Conservation (phyloP, 768 basidiomycete species). For the Suillus variegatus region DNA sequence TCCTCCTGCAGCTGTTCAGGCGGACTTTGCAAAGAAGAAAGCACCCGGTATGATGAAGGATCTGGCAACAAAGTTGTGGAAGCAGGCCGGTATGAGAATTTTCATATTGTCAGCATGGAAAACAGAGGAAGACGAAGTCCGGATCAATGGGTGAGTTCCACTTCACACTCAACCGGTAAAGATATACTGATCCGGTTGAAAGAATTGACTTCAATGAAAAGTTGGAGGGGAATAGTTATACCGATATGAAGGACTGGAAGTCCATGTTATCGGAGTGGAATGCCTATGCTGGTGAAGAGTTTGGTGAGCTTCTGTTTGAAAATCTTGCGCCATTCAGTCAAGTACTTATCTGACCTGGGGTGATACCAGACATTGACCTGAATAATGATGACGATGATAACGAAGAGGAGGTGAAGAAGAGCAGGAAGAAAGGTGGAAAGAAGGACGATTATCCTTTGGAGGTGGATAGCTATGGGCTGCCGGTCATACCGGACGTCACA, state of each 20-base stretch:
- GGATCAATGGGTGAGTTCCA: neutral
- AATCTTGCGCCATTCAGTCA: neutral
- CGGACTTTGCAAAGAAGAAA: constrained; percentile 3
- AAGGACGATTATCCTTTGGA: neutral
- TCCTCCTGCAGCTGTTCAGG: constrained; percentile 2
- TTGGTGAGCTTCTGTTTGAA: neutral
- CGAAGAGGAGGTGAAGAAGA: neutral
- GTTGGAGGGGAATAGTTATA: constrained; percentile 1
- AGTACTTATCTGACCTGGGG: neutral
- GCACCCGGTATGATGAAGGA: neutral
- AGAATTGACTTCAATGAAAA: constrained; percentile 2
- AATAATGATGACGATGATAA: neutral
- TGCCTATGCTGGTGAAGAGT: constrained; percentile 1
- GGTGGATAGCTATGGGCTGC: constrained; percentile 2
- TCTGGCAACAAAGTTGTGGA: neutral
- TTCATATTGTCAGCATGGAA: neutral
- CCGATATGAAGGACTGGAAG: neutral
- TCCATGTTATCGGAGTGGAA: constrained; percentile 1
- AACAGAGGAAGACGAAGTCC: neutral
- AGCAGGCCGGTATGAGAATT: constrained; percentile 6
- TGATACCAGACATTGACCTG: neutral
- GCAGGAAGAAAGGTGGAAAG: neutral
- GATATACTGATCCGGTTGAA: neutral
- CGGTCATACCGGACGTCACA: neutral
- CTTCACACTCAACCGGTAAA: neutral